These are phyloP conservation scores for Quambalaria eucalypti DNA, from an alignment of 1,284 basidiomycete species.

Conservation along the genomic window DNA sequence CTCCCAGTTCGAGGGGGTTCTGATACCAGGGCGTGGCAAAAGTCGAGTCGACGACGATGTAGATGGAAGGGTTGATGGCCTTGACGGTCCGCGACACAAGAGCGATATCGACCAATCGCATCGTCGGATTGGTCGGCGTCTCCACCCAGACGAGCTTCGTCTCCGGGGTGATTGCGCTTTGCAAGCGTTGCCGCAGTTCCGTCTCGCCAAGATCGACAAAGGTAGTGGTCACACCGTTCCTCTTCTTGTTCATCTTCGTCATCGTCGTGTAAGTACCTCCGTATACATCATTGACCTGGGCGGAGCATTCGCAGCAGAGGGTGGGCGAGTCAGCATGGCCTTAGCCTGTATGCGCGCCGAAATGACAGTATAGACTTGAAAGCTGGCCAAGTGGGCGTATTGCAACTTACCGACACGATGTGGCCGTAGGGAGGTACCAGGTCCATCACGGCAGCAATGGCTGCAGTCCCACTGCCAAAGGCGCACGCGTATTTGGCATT, in stretches of 20 bases:
- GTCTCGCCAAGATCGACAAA: slow-evolving; percentile 69
- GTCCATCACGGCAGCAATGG: slow-evolving; percentile 73
- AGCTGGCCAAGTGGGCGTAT: no score
- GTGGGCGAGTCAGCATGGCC: no score
- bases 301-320: no score
- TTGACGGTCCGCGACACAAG: slow-evolving; percentile 56
- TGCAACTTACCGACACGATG: slow-evolving; percentile 68
- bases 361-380: no score
- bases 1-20: slow-evolving; percentile 74
- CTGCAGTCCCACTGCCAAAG: slow-evolving; percentile 69
- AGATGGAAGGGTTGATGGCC: slow-evolving; percentile 55
- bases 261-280: slow-evolving; percentile 76
- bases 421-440: slow-evolving; percentile 63
- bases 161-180: slow-evolving; percentile 60
- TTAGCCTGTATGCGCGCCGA: no score
- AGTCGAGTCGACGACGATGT: slow-evolving; percentile 43
- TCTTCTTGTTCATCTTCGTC: slow-evolving; percentile 63
- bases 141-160: slow-evolving; percentile 97
- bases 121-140: slow-evolving; percentile 86
- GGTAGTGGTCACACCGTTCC: slow-evolving; percentile 65
- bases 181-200: no score
- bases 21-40: slow-evolving; percentile 78
- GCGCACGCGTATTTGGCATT: slow-evolving; percentile 67
- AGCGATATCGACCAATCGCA: slow-evolving; percentile 69
- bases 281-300: slow-evolving; percentile 55